These are phyloP conservation scores for Phytophthora melonis DNA, from an alignment of 352 stramenopile species.

Conservation along the genomic window DNA sequence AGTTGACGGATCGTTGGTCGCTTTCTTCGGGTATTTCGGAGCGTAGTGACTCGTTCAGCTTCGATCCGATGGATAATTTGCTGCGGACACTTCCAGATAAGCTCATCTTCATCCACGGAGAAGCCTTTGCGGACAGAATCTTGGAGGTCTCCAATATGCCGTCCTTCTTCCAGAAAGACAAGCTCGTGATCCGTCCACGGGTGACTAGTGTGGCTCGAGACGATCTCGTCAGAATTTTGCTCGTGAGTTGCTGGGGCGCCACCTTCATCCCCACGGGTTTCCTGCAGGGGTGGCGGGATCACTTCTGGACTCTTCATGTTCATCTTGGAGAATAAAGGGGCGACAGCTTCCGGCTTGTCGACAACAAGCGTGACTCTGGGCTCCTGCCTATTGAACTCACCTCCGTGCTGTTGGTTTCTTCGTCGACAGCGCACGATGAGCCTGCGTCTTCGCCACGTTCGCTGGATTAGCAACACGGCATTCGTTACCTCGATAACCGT, in stretches of 20 bases:
- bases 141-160: conserved; percentile 27
- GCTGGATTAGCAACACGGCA: conserved; percentile 21
- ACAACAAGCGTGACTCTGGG: conserved; percentile 22
- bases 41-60: conserved; percentile 23
- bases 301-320: neutral
- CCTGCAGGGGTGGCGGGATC: neutral
- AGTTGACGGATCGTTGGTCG: neutral
- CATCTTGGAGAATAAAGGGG: conserved; percentile 16
- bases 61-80: conserved; percentile 44
- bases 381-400: neutral
- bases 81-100: conserved; percentile 53
- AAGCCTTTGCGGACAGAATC: conserved; percentile 20
- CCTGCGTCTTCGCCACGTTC: conserved; percentile 11
- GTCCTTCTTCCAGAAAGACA: conserved; percentile 61
- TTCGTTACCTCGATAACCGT: conserved; percentile 15
- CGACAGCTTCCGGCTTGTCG: conserved; percentile 11
- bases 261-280: neutral
- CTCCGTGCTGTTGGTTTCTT: neutral
- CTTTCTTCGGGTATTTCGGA: conserved; percentile 11
- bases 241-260: neutral
- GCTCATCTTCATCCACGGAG: conserved; percentile 28
- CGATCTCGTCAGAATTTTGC: neutral
- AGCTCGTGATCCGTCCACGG: conserved; percentile 62
- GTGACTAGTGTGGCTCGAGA: neutral
- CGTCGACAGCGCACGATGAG: neutral